A percentile compares a stretch with the other conserved stretches of the same genome.
phyloP scores from a whole-genome alignment of 441 rosid genomes.

The Pelargonium citronellum region DNA sequence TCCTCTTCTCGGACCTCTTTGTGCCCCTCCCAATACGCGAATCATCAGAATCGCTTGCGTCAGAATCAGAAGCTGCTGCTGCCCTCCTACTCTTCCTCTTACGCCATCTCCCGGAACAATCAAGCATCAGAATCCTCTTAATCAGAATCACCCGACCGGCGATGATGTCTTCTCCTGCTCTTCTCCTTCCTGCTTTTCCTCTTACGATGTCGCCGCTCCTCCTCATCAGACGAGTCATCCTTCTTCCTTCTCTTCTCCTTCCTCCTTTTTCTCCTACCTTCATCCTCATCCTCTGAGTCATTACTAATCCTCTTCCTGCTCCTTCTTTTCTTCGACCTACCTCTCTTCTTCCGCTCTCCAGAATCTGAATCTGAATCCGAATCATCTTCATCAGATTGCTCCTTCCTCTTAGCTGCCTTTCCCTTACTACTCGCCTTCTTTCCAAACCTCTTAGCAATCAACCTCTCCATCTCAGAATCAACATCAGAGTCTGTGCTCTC shows the following conservation, averaged over 20 bases:
- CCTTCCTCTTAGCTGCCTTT: conserved; percentile 34
- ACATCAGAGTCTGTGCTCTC: conserved; percentile 75
- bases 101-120: conserved; percentile 37
- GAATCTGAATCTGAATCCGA: conserved; percentile 48
- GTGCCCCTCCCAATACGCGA: conserved; percentile 54
- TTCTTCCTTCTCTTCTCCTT: conserved; percentile 51
- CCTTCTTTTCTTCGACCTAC: conserved; percentile 54
- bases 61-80: conserved; percentile 43
- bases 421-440: conserved; percentile 40
- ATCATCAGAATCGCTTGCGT: conserved; percentile 38
- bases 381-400: conserved; percentile 33
- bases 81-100: conserved; percentile 52
- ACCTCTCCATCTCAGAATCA: conserved; percentile 82
- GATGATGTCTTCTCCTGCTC: conserved; percentile 63
- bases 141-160: conserved; percentile 42
- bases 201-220: conserved; percentile 27
- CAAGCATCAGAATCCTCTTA: conserved; percentile 43
- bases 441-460: conserved; percentile 64
- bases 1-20: conserved; percentile 46
- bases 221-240: conserved; percentile 45
- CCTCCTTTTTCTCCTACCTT: conserved; percentile 42
- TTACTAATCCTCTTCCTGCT: conserved; percentile 32
- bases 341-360: conserved; percentile 57
- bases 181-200: conserved; percentile 62
- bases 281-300: conserved; percentile 57